Base-by-base conservation (phyloP, 2,329 filamentous ascomycete genomes). In the Hymenoscyphus salicellus region DNA sequence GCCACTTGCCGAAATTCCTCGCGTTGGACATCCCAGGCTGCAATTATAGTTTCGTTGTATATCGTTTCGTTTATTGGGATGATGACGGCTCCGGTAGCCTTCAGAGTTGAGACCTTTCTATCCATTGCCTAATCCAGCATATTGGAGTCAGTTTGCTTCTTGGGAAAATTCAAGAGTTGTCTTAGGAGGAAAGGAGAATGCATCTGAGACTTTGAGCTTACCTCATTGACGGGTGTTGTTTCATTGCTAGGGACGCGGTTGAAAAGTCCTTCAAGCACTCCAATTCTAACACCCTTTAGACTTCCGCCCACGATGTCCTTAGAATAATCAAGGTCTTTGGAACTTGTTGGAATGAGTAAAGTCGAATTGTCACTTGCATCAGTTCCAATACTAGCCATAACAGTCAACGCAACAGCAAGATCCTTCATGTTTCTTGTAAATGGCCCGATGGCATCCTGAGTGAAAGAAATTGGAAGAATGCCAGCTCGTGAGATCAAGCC, bases 1-100 rank as follows among this genome's bases (percentile, higher is more conserved):
- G 20, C 11, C 3, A 49, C 43, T 14, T 49, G 43, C 17, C 43
- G 20, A 68, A 89, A 79, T 26, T 76, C 72, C 70, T 87, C 79
- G 17, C 82, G 80, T 69, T 90, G 87, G 0, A 86, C 84, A 69
- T 89, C 87, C 17, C 84, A 78, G 2, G 77, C 71, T 4, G 72
- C 72, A 55, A 89, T 80, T 4, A 77, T 73, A 1, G 80, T 80
- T 0, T 83, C 78, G 68, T 89, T 83, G 72, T 86, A 87, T 17
- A 80, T 66, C 1, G 77, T 52, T 5, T 79, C 77, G 8, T 76
- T 79, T 63, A 88, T 82, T 36, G 81, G 78, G 17, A 88, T 70
- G 2, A 88, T 69, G 0, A 75, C 79, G 4, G 78, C 84, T 11
- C 84, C 85, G 5, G 81, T 79, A 0, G 71, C 69, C 36, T 73